Evolutionary conservation across 495 filamentous ascomycete genomes (phyloP), one percentile per base, ranked within the genome.

Genomic region (Neurospora sp.): DNA sequence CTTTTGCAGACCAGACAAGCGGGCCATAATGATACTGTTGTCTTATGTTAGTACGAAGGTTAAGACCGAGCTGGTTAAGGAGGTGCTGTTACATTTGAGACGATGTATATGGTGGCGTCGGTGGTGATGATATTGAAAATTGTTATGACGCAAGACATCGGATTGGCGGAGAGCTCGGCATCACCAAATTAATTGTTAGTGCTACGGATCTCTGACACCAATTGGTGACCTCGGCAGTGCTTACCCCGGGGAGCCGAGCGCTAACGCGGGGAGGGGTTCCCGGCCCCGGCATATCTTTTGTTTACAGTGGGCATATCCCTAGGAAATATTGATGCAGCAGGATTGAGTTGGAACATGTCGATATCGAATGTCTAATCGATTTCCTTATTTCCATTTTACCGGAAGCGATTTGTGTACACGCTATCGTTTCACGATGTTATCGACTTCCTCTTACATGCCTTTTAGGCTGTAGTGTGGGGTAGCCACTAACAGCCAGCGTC

Each of bases 1-100:
- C 79, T 89, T 90, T 78, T 99, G 96, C n/a, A 98, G 86, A 42
- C 96, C 96, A 10, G 95, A 96, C 23, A 92, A 86, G 78, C 89
- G 88, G 14, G 27, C 54, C 54, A 66, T 66, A 18, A 1, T 35
- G 14, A 66, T 66, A 3, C 54, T 66, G 54, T 18, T 27, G 14
- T 9, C 6, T 31, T 31, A 6, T 62, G 27, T 62, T 35, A 62
- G 54, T 54, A n/a, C 18, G 7, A n/a, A n/a, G 18, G 3, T 54
- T 5, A 23, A 54, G 46, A 23, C 46, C 18, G 4, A 54, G 46
- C 4, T 54, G 3, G 20, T 23, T 23, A n/a, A 59, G 20, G 20
- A 27, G 20, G 46, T 27, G 48, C 5, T 27, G 48, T 59, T 59
- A 59, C 48, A 48, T n/a, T 20, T 59, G 48, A 59, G 48, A 59